These are phyloP conservation scores for Nissolia schottii DNA, from an alignment of 306 rosid species.

Conservation along the genomic window DNA sequence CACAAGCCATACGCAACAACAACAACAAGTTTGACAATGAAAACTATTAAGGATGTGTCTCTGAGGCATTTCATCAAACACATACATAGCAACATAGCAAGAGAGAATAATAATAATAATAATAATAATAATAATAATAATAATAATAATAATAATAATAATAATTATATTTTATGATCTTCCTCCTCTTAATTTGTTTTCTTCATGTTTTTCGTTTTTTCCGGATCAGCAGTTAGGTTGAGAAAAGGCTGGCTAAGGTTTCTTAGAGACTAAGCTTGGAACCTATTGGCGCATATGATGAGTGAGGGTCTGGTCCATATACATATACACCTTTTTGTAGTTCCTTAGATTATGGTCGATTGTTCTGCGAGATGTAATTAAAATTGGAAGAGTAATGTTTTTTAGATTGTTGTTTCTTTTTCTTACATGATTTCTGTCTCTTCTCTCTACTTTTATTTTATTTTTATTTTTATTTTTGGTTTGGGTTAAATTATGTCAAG, in stretches of 20 bases:
- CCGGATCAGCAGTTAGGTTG: no score
- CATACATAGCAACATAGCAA: neutral
- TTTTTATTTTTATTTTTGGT: neutral
- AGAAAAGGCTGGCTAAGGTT: no score
- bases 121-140: no score
- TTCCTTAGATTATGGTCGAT: neutral
- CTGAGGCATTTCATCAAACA: no score
- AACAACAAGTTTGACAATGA: no score
- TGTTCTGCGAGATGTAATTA: slow-evolving; percentile 19
- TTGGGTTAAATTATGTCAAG: neutral
- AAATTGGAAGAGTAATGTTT: neutral
- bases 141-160: no score
- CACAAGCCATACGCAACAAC: neutral
- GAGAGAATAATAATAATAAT: neutral
- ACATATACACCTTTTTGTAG: neutral
- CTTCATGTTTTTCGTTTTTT: no score
- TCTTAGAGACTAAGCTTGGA: no score
- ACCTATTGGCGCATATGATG: no score
- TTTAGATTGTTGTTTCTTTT: neutral
- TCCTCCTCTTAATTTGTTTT: neutral
- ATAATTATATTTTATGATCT: no score
- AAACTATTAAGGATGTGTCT: no score
- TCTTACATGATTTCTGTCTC: neutral
- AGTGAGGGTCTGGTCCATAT: neutral
- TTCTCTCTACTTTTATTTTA: neutral